Conservation (phyloP, 495 filamentous ascomycete species). For the Sabuloglossum arenarium region DNA sequence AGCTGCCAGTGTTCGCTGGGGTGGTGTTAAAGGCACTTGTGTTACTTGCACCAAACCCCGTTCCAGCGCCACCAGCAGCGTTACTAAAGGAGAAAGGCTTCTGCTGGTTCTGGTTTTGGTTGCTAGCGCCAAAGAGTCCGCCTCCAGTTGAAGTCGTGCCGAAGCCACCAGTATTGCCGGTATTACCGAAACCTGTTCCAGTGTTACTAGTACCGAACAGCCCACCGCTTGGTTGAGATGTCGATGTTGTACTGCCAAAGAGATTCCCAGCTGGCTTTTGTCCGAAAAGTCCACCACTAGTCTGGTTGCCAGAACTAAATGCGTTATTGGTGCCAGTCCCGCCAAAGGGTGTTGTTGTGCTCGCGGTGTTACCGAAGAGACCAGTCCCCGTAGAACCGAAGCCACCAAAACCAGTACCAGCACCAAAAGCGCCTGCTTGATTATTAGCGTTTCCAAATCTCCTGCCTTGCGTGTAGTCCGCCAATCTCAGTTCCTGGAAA, state of each 20-base stretch:
- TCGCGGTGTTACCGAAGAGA: slow-evolving; percentile 22
- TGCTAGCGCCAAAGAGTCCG: slow-evolving; percentile 18
- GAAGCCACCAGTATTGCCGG: slow-evolving; percentile 6
- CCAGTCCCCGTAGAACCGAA: slow-evolving; percentile 14
- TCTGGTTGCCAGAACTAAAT: slow-evolving; percentile 17
- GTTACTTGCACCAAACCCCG: slow-evolving; percentile 24
- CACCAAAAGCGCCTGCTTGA: slow-evolving; percentile 66
- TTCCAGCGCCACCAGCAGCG: slow-evolving; percentile 13
- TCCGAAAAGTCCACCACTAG: slow-evolving; percentile 28
- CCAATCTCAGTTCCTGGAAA: slow-evolving; percentile 50
- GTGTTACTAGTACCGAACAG: slow-evolving; percentile 5
- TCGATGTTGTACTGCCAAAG: slow-evolving; percentile 4
- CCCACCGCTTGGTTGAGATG: background rate
- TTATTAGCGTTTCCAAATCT: slow-evolving; percentile 61
- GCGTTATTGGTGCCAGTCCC: slow-evolving; percentile 10
- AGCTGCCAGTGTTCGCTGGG: slow-evolving; percentile 1
- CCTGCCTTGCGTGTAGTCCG: slow-evolving; percentile 75
- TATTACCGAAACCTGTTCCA: slow-evolving; percentile 3
- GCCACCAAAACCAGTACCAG: slow-evolving; percentile 28
- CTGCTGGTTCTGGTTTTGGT: background rate
- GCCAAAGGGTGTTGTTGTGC: slow-evolving; percentile 9
- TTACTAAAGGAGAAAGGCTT: background rate
- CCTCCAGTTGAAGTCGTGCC: slow-evolving; percentile 3
- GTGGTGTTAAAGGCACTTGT: slow-evolving; percentile 12
- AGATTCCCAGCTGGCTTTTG: slow-evolving; percentile 13